These are phyloP conservation scores for Trichosanthes truncata DNA, from an alignment of 306 rosid genomes.

Conservation along the genomic window DNA sequence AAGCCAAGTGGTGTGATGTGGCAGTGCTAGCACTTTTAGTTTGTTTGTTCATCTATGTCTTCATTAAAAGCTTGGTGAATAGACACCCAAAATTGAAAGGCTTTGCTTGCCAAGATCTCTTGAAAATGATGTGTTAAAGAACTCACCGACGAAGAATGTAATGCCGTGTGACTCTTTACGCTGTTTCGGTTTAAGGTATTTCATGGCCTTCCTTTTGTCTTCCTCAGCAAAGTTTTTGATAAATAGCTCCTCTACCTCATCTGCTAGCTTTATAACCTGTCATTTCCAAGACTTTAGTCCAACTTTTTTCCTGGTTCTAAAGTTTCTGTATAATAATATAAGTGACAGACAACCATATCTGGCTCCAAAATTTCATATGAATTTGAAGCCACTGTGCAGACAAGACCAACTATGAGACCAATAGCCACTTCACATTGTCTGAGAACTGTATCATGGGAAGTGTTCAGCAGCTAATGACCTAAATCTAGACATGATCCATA, in stretches of 20 bases:
- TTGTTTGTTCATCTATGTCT: neutral
- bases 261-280: slow-evolving; percentile 61
- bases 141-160: slow-evolving; percentile 89
- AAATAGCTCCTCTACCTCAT: slow-evolving; percentile 85
- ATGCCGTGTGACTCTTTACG: slow-evolving; percentile 72
- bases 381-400: slow-evolving; percentile 27
- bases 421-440: slow-evolving; percentile 68
- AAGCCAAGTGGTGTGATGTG: slow-evolving; percentile 47
- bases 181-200: slow-evolving; percentile 80
- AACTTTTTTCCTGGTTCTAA: neutral
- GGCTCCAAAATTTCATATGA: slow-evolving; percentile 12
- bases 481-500: slow-evolving; percentile 32
- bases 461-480: slow-evolving; percentile 34
- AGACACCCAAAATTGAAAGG: neutral
- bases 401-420: slow-evolving; percentile 35
- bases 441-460: slow-evolving; percentile 25
- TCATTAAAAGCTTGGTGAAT: neutral
- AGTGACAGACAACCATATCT: slow-evolving; percentile 58
- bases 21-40: slow-evolving; percentile 15
- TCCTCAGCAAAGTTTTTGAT: slow-evolving; percentile 56
- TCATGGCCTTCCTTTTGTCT: slow-evolving; percentile 86
- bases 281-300: slow-evolving; percentile 20
- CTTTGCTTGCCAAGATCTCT: neutral
- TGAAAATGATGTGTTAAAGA: neutral
- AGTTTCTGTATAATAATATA: neutral